These are phyloP conservation scores for Pythium phragmitis DNA, from an alignment of 352 stramenopile species.

Conservation along the genomic window DNA sequence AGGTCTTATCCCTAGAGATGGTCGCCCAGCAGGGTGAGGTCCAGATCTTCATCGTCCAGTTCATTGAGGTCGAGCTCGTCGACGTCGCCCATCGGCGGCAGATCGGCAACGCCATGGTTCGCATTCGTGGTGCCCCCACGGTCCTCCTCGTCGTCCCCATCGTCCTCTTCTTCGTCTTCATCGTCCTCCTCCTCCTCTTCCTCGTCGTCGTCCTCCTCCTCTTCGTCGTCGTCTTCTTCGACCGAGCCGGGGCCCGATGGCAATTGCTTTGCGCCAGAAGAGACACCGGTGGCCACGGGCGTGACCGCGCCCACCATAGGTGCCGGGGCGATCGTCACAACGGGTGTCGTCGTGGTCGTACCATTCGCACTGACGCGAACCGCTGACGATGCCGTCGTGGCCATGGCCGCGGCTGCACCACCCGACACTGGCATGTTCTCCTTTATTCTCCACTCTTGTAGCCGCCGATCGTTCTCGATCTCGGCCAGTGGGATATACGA, in stretches of 20 bases:
- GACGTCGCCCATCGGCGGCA: constrained; percentile 15
- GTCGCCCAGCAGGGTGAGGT: constrained; percentile 22
- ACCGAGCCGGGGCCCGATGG: constrained; percentile 29
- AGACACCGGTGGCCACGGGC: not conserved
- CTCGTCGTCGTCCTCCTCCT: constrained; percentile 41
- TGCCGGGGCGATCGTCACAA: constrained; percentile 2
- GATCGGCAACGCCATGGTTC: constrained; percentile 23
- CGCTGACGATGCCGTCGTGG: not conserved
- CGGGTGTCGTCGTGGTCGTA: not conserved
- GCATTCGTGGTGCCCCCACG: constrained; percentile 20
- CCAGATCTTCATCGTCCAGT: constrained; percentile 32
- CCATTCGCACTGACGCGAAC: not conserved
- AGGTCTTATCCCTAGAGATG: not conserved
- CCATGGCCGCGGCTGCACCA: too few species aligned
- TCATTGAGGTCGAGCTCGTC: constrained; percentile 23
- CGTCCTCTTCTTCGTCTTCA: constrained; percentile 38
- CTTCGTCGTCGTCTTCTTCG: constrained; percentile 40
- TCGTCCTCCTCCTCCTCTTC: constrained; percentile 36
- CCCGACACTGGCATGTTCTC: constrained; percentile 44
- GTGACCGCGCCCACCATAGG: not conserved
- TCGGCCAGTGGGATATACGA: constrained; percentile 65
- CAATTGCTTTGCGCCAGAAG: constrained; percentile 24
- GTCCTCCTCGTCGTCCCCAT: constrained; percentile 37
- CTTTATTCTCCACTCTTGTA: constrained; percentile 79
- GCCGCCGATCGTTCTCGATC: constrained; percentile 67